A percentile compares a stretch with the other conserved stretches of the same genome.
phyloP scores from a whole-genome alignment of 2,329 filamentous ascomycete genomes.

The Nemania bipapillata region DNA sequence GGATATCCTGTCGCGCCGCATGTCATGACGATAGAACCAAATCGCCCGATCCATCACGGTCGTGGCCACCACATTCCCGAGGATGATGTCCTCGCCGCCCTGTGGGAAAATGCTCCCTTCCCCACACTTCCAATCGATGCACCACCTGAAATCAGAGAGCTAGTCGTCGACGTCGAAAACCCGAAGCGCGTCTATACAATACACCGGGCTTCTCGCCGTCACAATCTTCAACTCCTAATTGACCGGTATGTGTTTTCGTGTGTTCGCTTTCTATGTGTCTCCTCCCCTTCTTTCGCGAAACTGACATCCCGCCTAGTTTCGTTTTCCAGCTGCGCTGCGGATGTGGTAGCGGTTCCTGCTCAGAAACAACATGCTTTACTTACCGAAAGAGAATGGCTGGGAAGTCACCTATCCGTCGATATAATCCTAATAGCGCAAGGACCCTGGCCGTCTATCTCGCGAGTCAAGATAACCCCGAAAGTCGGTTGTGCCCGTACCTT shows the following conservation, averaged over 20 bases:
- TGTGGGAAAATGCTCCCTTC: conserved; percentile 72
- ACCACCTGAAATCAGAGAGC: conserved; percentile 65
- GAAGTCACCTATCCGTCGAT: conserved; percentile 77
- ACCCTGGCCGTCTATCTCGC: conserved; percentile 83
- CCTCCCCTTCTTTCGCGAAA: conserved; percentile 27
- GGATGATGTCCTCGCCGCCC: conserved; percentile 63
- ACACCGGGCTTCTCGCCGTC: conserved; percentile 69
- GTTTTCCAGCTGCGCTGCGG: conserved; percentile 84
- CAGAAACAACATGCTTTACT: conserved; percentile 81
- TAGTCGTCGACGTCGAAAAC: conserved; percentile 69
- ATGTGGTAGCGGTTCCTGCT: conserved; percentile 75
- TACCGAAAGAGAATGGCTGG: conserved; percentile 75
- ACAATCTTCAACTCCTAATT: conserved; percentile 73
- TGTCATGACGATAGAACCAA: conserved; percentile 61
- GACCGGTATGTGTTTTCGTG: conserved; percentile 64
- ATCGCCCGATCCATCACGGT: conserved; percentile 52
- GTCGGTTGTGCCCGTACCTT: conserved; percentile 70
- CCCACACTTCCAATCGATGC: conserved; percentile 69
- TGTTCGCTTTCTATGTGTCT: background rate
- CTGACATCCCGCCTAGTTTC: conserved; percentile 65
- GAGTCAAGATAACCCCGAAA: conserved; percentile 79
- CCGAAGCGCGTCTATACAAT: conserved; percentile 70
- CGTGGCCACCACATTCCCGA: conserved; percentile 53
- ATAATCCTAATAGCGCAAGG: conserved; percentile 82
- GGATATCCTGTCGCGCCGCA: conserved; percentile 30